Evolutionary conservation across 345 rosid species (phyloP).

Genomic region (Anacardium occidentale): DNA sequence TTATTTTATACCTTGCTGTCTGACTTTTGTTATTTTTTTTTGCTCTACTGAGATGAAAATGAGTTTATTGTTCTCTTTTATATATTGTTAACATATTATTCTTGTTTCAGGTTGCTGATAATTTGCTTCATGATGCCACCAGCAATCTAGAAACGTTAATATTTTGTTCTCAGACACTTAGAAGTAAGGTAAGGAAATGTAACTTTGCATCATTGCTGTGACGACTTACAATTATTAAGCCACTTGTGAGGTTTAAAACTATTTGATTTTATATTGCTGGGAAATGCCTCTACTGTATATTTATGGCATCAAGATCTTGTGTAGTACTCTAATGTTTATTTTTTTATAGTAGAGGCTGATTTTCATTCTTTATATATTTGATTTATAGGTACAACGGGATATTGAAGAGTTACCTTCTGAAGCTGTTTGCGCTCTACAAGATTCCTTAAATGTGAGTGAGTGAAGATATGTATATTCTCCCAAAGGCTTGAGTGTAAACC

Average conservation of each 20-base stretch:
- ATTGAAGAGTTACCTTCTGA: slow-evolving; percentile 96
- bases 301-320: slow-evolving; percentile 4
- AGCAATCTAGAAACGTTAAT: slow-evolving; percentile 97
- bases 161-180: slow-evolving; percentile 98
- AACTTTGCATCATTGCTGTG: neutral
- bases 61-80: neutral
- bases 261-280: neutral
- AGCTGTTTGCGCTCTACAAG: slow-evolving; percentile 78
- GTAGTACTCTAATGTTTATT: slow-evolving; percentile 5
- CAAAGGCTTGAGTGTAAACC: slow-evolving; percentile 12
- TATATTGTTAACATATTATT: slow-evolving; percentile 1
- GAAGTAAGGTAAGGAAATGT: slow-evolving; percentile 85
- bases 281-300: neutral
- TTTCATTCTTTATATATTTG: slow-evolving; percentile 15
- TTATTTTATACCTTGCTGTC: slow-evolving; percentile 6
- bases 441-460: slow-evolving; percentile 84
- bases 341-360: slow-evolving; percentile 1
- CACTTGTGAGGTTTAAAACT: neutral
- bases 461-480: slow-evolving; percentile 11
- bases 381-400: slow-evolving; percentile 88
- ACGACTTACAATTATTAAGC: neutral
- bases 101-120: slow-evolving; percentile 83
- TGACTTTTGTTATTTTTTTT: neutral
- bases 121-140: slow-evolving; percentile 91
- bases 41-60: neutral